These are phyloP conservation scores for Mycena epipterygia DNA, from an alignment of 768 basidiomycete species.

Conservation along the genomic window DNA sequence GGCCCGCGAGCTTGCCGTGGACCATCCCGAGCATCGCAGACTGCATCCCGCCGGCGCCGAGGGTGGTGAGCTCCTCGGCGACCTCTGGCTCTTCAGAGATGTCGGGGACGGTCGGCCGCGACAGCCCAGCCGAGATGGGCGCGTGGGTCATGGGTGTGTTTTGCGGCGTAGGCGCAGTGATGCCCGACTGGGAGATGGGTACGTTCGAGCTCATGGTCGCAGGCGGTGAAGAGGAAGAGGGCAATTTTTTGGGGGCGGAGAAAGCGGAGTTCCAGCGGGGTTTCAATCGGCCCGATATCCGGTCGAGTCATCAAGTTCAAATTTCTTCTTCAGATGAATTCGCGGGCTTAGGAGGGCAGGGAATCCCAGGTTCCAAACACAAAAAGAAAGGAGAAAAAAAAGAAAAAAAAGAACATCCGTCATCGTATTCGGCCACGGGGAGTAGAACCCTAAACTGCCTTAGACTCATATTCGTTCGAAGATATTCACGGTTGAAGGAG, in stretches of 20 bases:
- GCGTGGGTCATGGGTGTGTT: slow-evolving; percentile 91
- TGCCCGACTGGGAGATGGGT: slow-evolving; percentile 63
- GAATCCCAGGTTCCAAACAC: too few relatives aligned
- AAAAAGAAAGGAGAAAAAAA: too few relatives aligned
- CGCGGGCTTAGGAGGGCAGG: not conserved
- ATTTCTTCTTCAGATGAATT: not conserved
- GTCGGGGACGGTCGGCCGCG: slow-evolving; percentile 90
- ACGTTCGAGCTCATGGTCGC: slow-evolving; percentile 76
- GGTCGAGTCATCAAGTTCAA: not conserved
- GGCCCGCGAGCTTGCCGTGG: slow-evolving; percentile 85
- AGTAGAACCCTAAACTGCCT: too few relatives aligned
- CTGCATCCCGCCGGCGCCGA: slow-evolving; percentile 58
- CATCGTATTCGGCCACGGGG: too few relatives aligned
- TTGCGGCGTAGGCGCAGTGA: slow-evolving; percentile 93
- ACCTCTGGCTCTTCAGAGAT: slow-evolving; percentile 85
- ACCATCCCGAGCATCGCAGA: slow-evolving; percentile 88
- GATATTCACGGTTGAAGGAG: too few relatives aligned
- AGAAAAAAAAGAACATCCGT: too few relatives aligned
- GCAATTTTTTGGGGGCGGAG: slow-evolving; percentile 14
- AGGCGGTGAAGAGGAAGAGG: not conserved
- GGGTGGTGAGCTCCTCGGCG: slow-evolving; percentile 58
- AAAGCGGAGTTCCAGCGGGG: not conserved
- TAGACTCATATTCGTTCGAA: too few relatives aligned
- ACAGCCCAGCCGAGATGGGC: slow-evolving; percentile 83
- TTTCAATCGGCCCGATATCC: not conserved